phyloP scores from a whole-genome alignment of 805 yeast species.

The Wickerhamomyces silvicola region DNA sequence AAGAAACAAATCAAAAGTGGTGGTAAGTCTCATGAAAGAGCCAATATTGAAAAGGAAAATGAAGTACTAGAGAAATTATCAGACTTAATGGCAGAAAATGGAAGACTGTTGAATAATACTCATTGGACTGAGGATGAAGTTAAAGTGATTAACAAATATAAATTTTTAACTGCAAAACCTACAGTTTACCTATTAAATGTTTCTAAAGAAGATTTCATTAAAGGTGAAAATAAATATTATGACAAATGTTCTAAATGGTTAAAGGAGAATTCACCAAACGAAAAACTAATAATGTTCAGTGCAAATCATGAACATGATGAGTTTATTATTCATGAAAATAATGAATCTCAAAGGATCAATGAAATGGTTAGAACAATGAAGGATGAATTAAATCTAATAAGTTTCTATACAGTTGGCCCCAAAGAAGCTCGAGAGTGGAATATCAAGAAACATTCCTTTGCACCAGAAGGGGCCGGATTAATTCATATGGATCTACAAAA shows the following conservation, averaged over 20 bases:
- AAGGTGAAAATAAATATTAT: slow-evolving; percentile 45
- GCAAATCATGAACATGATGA: slow-evolving; percentile 42
- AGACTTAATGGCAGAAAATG: slow-evolving; percentile 55
- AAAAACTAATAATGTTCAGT: slow-evolving; percentile 62
- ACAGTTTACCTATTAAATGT: slow-evolving; percentile 71
- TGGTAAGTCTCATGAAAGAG: slow-evolving; percentile 40
- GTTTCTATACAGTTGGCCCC: slow-evolving; percentile 85
- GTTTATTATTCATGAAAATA: slow-evolving; percentile 18
- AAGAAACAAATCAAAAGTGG: slow-evolving; percentile 36
- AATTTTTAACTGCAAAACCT: slow-evolving; percentile 84
- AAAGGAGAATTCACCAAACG: slow-evolving; percentile 56
- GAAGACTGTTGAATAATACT: slow-evolving; percentile 53
- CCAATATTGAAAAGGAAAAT: slow-evolving; percentile 36
- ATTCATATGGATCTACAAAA: slow-evolving; percentile 81
- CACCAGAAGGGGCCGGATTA: slow-evolving; percentile 87
- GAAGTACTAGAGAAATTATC: slow-evolving; percentile 31
- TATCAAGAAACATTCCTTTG: slow-evolving; percentile 63
- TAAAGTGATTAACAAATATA: slow-evolving; percentile 60
- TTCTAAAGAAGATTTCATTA: slow-evolving; percentile 58
- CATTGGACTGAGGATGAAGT: slow-evolving; percentile 62
- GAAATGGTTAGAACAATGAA: slow-evolving; percentile 61
- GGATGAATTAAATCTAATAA: slow-evolving; percentile 58
- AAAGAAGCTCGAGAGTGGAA: slow-evolving; percentile 89
- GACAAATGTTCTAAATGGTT: slow-evolving; percentile 60
- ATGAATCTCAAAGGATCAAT: slow-evolving; percentile 53